A percentile compares a stretch with the other conserved stretches of the same genome.
Evolutionary conservation across 306 rosid genomes (phyloP).

Genomic region (Castanea mollissima): DNA sequence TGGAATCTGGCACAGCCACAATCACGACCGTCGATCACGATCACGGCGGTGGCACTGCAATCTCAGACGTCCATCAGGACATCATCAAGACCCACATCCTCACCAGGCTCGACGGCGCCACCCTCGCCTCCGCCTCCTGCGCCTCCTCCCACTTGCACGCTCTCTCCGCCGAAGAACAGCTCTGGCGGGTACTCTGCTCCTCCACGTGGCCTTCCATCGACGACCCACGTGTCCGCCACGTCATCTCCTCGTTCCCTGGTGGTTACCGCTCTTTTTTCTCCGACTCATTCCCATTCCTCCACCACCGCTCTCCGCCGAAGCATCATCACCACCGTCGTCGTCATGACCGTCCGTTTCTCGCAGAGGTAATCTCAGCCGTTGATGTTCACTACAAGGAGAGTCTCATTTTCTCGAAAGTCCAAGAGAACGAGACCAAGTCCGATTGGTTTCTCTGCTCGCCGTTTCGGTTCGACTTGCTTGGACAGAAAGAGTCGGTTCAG

Average conservation of each 20-base stretch:
- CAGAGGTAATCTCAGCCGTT: constrained; percentile 58
- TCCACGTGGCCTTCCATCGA: constrained; percentile 72
- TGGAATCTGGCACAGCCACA: constrained; percentile 17
- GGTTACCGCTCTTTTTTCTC: constrained; percentile 72
- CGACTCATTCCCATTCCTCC: constrained; percentile 57
- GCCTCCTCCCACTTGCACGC: constrained; percentile 44
- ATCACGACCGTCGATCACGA: not conserved
- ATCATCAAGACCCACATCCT: constrained; percentile 69
- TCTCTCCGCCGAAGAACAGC: constrained; percentile 52
- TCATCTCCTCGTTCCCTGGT: constrained; percentile 52
- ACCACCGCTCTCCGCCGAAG: not conserved
- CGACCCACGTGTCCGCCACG: constrained; percentile 21
- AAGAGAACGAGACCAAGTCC: constrained; percentile 36
- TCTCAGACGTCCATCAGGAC: constrained; percentile 57
- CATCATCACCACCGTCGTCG: not conserved
- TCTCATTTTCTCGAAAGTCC: constrained; percentile 53
- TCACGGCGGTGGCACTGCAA: constrained; percentile 2
- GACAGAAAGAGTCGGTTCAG: constrained; percentile 47
- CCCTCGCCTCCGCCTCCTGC: constrained; percentile 55
- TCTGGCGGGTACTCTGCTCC: constrained; percentile 59
- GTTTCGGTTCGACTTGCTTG: constrained; percentile 58
- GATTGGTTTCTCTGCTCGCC: constrained; percentile 69
- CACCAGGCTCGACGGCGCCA: constrained; percentile 64
- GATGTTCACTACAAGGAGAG: constrained; percentile 51
- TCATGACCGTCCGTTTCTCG: constrained; percentile 2